Evolutionary conservation across 2,329 filamentous ascomycete species (phyloP).

Genomic region (Ophiostoma pallidulum): DNA sequence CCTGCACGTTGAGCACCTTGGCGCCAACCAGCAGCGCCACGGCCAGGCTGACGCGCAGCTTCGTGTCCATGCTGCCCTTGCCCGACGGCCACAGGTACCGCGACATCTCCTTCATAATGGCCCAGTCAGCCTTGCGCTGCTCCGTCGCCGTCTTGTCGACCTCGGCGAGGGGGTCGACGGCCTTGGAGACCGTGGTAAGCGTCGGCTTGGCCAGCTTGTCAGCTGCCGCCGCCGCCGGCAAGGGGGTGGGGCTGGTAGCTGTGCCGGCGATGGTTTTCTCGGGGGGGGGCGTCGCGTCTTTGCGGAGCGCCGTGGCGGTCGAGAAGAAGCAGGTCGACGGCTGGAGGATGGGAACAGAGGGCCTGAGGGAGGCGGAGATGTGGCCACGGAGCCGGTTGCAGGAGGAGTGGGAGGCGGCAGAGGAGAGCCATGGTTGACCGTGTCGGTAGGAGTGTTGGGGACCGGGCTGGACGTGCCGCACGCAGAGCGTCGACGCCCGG

Average conservation of each 20-base stretch:
- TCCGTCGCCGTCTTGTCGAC: conserved; percentile 66
- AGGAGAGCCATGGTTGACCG: conserved; percentile 2
- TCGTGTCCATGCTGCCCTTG: conserved; percentile 74
- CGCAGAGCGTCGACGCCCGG: conserved; percentile 14
- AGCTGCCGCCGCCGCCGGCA: not conserved
- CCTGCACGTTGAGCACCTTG: conserved; percentile 94
- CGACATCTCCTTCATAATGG: conserved; percentile 96
- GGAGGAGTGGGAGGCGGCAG: not conserved
- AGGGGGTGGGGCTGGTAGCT: too few relatives aligned
- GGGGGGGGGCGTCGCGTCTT: not conserved
- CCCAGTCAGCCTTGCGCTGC: conserved; percentile 95
- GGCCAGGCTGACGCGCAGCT: conserved; percentile 77
- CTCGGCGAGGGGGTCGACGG: conserved; percentile 47
- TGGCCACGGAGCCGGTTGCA: not conserved
- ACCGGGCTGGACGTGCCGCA: conserved; percentile 4
- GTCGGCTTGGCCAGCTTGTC: not conserved
- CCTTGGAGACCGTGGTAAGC: not conserved
- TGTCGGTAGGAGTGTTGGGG: not conserved
- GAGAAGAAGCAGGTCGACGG: conserved; percentile 7
- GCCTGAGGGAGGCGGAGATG: not conserved
- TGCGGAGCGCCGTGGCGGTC: not conserved
- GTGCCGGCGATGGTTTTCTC: not conserved
- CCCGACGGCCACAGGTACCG: conserved; percentile 94
- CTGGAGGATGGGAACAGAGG: not conserved
- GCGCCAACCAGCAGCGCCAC: conserved; percentile 75